Base-by-base conservation (phyloP, 75 land plant genomes). In the Adiantum capillusveneris region DNA sequence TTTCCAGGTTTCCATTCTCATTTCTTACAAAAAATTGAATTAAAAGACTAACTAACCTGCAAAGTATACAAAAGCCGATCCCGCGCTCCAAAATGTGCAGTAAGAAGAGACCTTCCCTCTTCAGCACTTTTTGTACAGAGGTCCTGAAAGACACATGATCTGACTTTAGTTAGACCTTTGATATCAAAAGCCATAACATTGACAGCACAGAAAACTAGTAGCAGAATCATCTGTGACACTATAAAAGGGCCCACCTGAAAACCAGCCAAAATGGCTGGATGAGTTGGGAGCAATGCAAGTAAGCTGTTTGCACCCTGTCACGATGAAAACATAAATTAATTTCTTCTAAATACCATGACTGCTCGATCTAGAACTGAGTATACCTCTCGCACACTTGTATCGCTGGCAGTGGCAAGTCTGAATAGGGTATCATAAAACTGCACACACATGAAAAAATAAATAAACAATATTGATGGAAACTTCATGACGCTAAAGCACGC, bases 241-340 rank as follows among this genome's bases (percentile, higher is more conserved):
- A 41, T 41, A 9, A 21, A 31, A 59, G 9, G 20, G 1, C 37
- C 29, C n/a, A 68, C 71, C 57, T 68, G 65, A 68, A 68, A 68
- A 29, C 63, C 67, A 26, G 34, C 60, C 30, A 68, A 27, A 6
- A 68, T 37, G 0, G 5, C 31, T 19, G 71, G 71, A 53, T 68
- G 71, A 19, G 71, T 68, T 61, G 71, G 71, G 25, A 68, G 65
- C 66, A 68, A 37, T 13, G 71, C 62, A 27, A 68, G 71, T 30
- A 68, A 43, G 20, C 57, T 43, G 56, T 62, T 62, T 43, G 65
- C 65, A 25, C 44, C 71, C 71, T 68, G 39, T 28, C 14, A 3
- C 3, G 37, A 46, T 46, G 14, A n/a, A 65, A 34, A 56, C 29
- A 34, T 3, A 59, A 28, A 17, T 9, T n/a, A n/a, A n/a, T n/a